These are phyloP conservation scores for Yamadazyma akitaensis DNA, from an alignment of 805 yeast genomes.

Conservation along the genomic window DNA sequence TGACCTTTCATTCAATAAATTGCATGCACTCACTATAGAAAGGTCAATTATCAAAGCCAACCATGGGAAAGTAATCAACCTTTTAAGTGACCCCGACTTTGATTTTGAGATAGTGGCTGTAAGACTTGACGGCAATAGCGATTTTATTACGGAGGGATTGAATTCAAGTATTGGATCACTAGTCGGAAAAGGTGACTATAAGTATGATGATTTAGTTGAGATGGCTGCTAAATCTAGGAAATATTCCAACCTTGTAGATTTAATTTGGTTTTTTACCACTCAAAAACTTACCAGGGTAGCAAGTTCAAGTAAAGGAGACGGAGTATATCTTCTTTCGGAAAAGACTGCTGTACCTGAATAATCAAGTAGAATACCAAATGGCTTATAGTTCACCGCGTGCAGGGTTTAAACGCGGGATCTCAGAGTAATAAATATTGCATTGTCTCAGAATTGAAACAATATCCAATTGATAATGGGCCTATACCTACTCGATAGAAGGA, in stretches of 20 bases:
- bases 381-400: neutral
- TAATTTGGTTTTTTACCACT: slow-evolving; percentile 4
- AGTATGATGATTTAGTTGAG: slow-evolving; percentile 5
- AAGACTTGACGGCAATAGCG: slow-evolving; percentile 6
- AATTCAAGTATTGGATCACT: slow-evolving; percentile 1
- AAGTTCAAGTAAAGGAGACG: neutral
- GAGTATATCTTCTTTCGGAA: slow-evolving; percentile 2
- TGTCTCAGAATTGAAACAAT: neutral
- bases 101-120: slow-evolving; percentile 12
- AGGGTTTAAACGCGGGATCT: neutral
- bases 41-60: slow-evolving; percentile 19
- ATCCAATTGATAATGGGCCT: neutral
- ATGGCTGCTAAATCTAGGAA: neutral
- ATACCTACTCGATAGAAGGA: neutral
- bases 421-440: neutral
- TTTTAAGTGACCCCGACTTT: neutral
- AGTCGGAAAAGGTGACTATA: slow-evolving; percentile 1
- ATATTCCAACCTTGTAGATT: neutral
- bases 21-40: slow-evolving; percentile 30
- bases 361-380: neutral
- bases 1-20: slow-evolving; percentile 26
- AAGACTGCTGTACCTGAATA: neutral
- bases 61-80: slow-evolving; percentile 22
- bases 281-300: slow-evolving; percentile 1
- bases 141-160: slow-evolving; percentile 1